phyloP scores from a whole-genome alignment of 1,284 basidiomycete species.

The Leccinum subatratum region DNA sequence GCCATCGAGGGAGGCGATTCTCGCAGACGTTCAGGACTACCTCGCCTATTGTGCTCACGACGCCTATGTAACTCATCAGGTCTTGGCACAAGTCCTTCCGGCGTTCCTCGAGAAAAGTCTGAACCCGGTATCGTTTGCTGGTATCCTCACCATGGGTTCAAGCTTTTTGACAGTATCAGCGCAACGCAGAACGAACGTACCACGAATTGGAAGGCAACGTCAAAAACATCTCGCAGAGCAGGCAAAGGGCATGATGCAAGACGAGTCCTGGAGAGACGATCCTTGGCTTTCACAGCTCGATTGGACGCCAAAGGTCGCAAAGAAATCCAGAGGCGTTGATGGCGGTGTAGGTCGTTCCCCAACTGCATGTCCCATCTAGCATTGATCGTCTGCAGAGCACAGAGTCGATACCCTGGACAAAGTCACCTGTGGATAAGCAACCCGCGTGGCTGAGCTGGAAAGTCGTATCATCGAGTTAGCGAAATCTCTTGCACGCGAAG shows the following conservation, averaged over 20 bases:
- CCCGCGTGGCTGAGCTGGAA: slow-evolving; percentile 55
- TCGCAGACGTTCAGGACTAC: no score
- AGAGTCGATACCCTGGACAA: not conserved
- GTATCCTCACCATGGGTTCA: no score
- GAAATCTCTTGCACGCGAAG: slow-evolving; percentile 25
- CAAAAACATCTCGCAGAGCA: slow-evolving; percentile 47
- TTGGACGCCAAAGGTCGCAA: slow-evolving; percentile 85
- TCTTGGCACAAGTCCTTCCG: no score
- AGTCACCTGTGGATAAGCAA: slow-evolving; percentile 17
- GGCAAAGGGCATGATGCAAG: slow-evolving; percentile 45
- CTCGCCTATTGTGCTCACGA: no score
- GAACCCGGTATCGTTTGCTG: no score
- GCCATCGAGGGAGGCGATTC: no score
- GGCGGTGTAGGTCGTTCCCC: slow-evolving; percentile 21
- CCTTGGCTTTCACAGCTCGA: slow-evolving; percentile 90
- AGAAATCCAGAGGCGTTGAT: slow-evolving; percentile 60
- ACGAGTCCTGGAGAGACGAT: slow-evolving; percentile 62
- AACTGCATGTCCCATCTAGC: not conserved
- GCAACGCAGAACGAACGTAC: slow-evolving; percentile 43
- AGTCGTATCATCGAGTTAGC: slow-evolving; percentile 40
- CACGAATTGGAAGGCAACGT: slow-evolving; percentile 73
- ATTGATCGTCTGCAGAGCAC: slow-evolving; percentile 13
- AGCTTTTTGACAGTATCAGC: no score
- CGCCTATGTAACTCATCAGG: no score
- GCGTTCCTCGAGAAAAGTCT: no score